Base-by-base conservation (phyloP, 129 eudicot species). In the Arctium minus region DNA sequence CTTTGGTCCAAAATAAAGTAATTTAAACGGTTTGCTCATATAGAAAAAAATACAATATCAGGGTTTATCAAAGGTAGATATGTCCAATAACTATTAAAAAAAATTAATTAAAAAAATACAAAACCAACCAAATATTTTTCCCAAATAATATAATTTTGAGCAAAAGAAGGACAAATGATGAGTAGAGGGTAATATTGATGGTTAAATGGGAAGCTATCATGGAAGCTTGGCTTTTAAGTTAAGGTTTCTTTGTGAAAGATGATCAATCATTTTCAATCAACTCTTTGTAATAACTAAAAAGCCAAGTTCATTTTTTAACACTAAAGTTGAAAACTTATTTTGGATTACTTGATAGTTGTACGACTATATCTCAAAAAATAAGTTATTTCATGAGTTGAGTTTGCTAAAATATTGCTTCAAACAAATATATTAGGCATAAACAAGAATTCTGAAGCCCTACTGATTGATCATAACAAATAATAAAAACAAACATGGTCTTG, bases 161-260 rank as follows among this genome's bases (percentile, higher is more conserved):
- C 12, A 46, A 46, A 46, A 33, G 60, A 78, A 33, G 15, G 27
- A 44, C 31, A 79, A 15, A 33, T 38, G 60, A 65, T 70, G 33
- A 82, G 81, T 60, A 73, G 53, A 74, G 81, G 60, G 91, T 65
- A 40, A 76, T 22, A 38, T 17, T 62, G 18, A 67, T 79, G 53
- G 86, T 88, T 79, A 81, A 30, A 53, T 73, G 74, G 15, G 80
- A 83, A 80, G 86, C 77, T 71, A 88, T 88, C 56, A 88, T 88
- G 89, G 81, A 78, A 82, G 80, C 93, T 84, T 89, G 83, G 84
- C 96, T 91, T 91, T 80, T 18, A 91, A 86, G 91, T 85, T 44
- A 91, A 87, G 96, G 80, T 77, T 79, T 76, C 76, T 80, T 62
- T 85, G 79, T 73, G 42, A 79, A 82, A 82, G 86, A 85, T 78